phyloP scores from a whole-genome alignment of 768 basidiomycete species.

The Mycena capillaripes region DNA sequence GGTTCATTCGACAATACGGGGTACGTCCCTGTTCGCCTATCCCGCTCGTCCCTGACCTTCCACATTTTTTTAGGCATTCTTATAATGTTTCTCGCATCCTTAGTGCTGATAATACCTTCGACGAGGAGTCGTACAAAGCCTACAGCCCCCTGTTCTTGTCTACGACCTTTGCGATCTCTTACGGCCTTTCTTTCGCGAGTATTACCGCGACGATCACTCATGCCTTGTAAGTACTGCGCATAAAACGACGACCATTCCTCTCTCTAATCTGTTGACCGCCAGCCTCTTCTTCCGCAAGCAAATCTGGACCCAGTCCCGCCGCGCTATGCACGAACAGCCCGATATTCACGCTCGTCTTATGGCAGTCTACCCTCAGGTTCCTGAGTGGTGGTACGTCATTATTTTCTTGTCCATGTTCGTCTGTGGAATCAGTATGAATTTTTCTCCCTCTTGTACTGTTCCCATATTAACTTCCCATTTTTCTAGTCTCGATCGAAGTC shows the following conservation, averaged over 20 bases:
- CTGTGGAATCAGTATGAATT: constrained; percentile 58
- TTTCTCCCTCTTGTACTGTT: constrained; percentile 47
- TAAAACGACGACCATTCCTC: neutral
- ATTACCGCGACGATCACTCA: constrained; percentile 61
- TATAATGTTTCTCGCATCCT: constrained; percentile 52
- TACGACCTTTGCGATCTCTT: constrained; percentile 39
- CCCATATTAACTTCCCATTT: constrained; percentile 25
- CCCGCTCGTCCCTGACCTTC: no score
- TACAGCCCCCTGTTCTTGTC: constrained; percentile 47
- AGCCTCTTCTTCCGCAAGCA: constrained; percentile 59
- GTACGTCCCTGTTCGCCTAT: no score
- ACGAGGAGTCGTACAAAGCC: constrained; percentile 47
- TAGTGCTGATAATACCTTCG: constrained; percentile 44
- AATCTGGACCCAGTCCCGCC: constrained; percentile 52
- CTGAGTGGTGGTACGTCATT: constrained; percentile 60
- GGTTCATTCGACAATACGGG: constrained; percentile 62
- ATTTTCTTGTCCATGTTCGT: constrained; percentile 51
- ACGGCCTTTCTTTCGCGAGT: constrained; percentile 56
- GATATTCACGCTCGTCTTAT: constrained; percentile 63
- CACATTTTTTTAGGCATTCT: no score
- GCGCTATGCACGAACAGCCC: constrained; percentile 52
- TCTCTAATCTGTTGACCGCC: constrained; percentile 32
- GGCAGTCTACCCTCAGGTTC: constrained; percentile 59
- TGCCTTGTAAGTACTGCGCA: constrained; percentile 46
- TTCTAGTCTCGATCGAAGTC: constrained; percentile 62